Evolutionary conservation across 768 basidiomycete species (phyloP), one percentile per base, ranked within the genome.

Genomic region (Cubamyces lactineus): DNA sequence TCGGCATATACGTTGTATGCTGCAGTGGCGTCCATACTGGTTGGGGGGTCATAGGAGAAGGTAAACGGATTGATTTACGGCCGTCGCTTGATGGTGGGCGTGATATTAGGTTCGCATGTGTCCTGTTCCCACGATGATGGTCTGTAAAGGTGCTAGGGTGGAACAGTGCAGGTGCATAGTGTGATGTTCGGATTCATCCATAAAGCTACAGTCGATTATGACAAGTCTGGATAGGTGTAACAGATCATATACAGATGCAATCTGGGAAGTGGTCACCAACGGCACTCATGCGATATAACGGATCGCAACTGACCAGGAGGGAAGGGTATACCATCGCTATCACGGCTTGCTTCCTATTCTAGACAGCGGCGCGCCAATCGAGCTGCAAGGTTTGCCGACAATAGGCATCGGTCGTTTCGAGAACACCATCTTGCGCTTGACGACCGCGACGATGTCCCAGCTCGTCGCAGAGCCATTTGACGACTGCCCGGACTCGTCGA

Each of bases 401-500:
- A 92, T 79, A 0, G 91, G 92, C 82, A 91, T 91, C 0, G 91
- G 93, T 45, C 92, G 78, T 70, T 91, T 94, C 41, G 89, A 82
- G 70, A 95, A 95, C 15, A 92, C 80, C 28, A 95, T 85, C 71
- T 95, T 95, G 64, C 85, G 84, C 75, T 85, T 92, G 45, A 94
- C 86, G 49, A 94, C 74, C 2, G 89, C 89, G 11, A 84, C 73
- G 26, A 91, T 77, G 46, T 85, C 79, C 86, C 89, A 93, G 46
- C 53, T 55, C 21, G 73, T 77, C 52, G 53, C 55, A 53, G 47
- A 41, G 53, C 41, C 7, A 53, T 51, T 47, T 52, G 61, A 56
- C 43, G 72, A 70, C 30, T 55, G 76, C 7, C 68, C 69, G 7
- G 61, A 66, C 0, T 69, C 66, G 21, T 60, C 57, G 6, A 49